Evolutionary conservation across 805 yeast species (phyloP), one percentile per base, ranked within the genome.

Genomic region (Metschnikowia lunata): DNA sequence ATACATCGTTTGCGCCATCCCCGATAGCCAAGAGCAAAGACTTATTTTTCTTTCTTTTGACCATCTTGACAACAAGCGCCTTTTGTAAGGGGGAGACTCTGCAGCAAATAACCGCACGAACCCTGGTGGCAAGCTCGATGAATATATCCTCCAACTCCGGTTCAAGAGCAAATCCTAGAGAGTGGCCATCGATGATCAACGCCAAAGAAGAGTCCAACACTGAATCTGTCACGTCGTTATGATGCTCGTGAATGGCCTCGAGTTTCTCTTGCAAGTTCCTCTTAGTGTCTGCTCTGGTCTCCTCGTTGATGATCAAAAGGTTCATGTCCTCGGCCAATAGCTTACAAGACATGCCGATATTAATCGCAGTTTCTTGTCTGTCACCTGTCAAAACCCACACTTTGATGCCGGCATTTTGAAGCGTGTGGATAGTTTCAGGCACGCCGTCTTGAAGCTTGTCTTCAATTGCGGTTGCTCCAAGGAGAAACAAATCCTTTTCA

Each of bases 321-420:
- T 88, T 90, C 99, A 93, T 93, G 58, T 93, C 99, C 63, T 93
- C 99, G 59, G 93, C 83, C 37, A 93, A 67, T 37, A 93, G 72
- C 60, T 87, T 88, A 72, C 99, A 95, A 57, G 97, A 88, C 97
- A 93, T 89, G 48, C 99, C 99, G 59, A 93, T 93, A 62, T 93
- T 93, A 52, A 93, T 86, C 0, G 99, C 99, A 11, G 99, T 93
- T 63, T 93, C 99, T 63, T 95, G 99, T 63, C 97, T 79, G 61
- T 93, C 99, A 56, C 99, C 99, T 2, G 99, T 93, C 40, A 93
- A 72, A 23, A 93, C 97, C 99, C 99, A 93, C 13, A 93, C 80
- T 62, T 89, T 91, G 52, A 95, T 90, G 12, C 98, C 98, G 0
- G 99, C 99, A 45, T 85, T 88, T 62, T 95, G 99, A 44, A 93